Evolutionary conservation across 805 yeast species (phyloP).

Genomic region (Suhomyces sp.): DNA sequence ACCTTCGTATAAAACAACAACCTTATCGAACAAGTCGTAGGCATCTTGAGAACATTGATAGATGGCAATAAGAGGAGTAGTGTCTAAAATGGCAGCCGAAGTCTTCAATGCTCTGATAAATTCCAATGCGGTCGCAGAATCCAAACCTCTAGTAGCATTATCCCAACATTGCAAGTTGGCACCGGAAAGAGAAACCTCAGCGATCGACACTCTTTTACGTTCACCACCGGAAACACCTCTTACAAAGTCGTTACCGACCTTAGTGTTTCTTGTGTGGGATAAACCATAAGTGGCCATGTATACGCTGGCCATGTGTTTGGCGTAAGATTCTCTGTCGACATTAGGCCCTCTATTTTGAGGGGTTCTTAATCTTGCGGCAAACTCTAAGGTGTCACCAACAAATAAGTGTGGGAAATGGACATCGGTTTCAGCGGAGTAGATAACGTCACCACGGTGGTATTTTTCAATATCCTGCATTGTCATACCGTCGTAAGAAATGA

Average conservation of each 20-base stretch:
- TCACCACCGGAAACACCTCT: slow-evolving; percentile 87
- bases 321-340: slow-evolving; percentile 26
- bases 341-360: slow-evolving; percentile 34
- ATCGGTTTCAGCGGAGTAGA: slow-evolving; percentile 53
- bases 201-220: slow-evolving; percentile 78
- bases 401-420: slow-evolving; percentile 54
- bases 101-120: slow-evolving; percentile 65
- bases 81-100: slow-evolving; percentile 49
- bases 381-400: slow-evolving; percentile 55
- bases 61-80: slow-evolving; percentile 61
- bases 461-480: slow-evolving; percentile 25
- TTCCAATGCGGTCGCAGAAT: slow-evolving; percentile 79
- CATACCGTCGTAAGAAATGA: slow-evolving; percentile 34
- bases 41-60: slow-evolving; percentile 56
- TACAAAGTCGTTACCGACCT: slow-evolving; percentile 59
- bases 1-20: slow-evolving; percentile 56
- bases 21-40: slow-evolving; percentile 62
- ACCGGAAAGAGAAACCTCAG: slow-evolving; percentile 67
- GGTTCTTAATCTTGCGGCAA: slow-evolving; percentile 52
- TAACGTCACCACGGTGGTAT: slow-evolving; percentile 36
- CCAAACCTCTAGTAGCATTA: slow-evolving; percentile 84
- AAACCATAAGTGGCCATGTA: slow-evolving; percentile 44
- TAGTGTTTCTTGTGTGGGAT: slow-evolving; percentile 55
- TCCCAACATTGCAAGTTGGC: slow-evolving; percentile 71
- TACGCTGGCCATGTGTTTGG: slow-evolving; percentile 18